Evolutionary conservation across 768 basidiomycete species (phyloP).

Genomic region (Suillus americanus): DNA sequence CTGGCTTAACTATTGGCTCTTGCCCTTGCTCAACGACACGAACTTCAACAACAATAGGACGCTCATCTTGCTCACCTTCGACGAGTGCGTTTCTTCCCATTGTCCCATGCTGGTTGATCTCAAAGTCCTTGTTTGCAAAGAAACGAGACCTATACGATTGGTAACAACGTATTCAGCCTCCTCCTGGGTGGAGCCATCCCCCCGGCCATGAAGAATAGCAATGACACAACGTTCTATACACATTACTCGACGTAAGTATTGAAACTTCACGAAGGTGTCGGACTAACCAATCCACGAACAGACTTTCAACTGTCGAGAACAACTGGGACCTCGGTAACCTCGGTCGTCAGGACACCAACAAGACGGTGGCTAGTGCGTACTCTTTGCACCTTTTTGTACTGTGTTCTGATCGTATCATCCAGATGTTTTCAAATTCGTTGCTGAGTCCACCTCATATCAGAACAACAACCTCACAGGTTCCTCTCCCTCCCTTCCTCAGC

Average conservation of each 20-base stretch:
- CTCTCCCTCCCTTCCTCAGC: conserved; percentile 26
- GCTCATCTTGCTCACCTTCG: conserved; percentile 61
- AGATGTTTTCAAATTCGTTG: conserved; percentile 57
- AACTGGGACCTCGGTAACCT: conserved; percentile 65
- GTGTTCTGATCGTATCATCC: conserved; percentile 1
- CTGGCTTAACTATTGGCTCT: conserved; percentile 52
- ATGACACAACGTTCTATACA: conserved; percentile 55
- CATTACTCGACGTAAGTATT: conserved; percentile 51
- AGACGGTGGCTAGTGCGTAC: conserved; percentile 27
- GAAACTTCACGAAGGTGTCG: neutral
- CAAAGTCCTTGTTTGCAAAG: conserved; percentile 9
- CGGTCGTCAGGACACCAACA: conserved; percentile 57
- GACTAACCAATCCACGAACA: conserved; percentile 6
- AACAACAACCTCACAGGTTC: conserved; percentile 37
- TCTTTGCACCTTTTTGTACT: neutral
- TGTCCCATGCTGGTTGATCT: neutral
- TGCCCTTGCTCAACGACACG: conserved; percentile 47
- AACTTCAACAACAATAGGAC: conserved; percentile 56
- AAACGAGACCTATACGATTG: conserved; percentile 32
- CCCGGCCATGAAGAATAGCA: conserved; percentile 37
- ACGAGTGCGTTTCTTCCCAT: conserved; percentile 45
- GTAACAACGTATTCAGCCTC: conserved; percentile 48
- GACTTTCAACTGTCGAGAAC: conserved; percentile 52
- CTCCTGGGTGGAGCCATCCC: conserved; percentile 50
- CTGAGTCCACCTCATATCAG: conserved; percentile 43